These are phyloP conservation scores for Mycena latifolia DNA, from an alignment of 768 basidiomycete species.

Conservation along the genomic window DNA sequence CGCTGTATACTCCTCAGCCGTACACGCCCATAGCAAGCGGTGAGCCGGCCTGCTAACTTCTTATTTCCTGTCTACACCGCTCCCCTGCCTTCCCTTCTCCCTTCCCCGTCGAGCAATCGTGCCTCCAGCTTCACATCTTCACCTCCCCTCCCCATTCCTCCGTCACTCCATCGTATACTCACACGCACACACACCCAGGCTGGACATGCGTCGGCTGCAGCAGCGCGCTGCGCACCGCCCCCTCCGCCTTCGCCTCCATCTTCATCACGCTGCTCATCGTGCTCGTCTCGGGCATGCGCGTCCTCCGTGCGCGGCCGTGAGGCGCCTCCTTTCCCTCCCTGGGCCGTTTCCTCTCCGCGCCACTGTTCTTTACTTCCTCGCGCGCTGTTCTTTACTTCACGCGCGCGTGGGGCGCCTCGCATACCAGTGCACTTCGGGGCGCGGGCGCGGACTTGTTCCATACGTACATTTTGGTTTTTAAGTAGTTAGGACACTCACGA, in stretches of 20 bases:
- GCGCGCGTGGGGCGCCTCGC: too few species aligned
- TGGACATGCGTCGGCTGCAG: constrained; percentile 40
- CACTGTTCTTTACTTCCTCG: too few species aligned
- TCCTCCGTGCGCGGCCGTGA: constrained; percentile 52
- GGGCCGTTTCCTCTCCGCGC: too few species aligned
- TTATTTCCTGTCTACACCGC: not conserved
- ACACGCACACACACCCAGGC: constrained; percentile 13
- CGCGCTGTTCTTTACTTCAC: not conserved
- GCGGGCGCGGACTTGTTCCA: not conserved
- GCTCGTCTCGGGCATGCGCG: constrained; percentile 73
- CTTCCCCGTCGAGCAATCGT: not conserved
- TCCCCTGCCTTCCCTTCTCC: not conserved
- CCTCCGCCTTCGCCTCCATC: constrained; percentile 69
- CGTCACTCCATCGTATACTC: not conserved
- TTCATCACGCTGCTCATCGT: constrained; percentile 70
- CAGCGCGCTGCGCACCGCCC: constrained; percentile 46
- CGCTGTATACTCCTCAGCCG: constrained; percentile 81
- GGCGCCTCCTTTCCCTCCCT: not conserved
- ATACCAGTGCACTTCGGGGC: too few species aligned
- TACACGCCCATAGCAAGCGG: constrained; percentile 76
- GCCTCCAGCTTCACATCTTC: not conserved
- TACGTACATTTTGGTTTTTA: not conserved
- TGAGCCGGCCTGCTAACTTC: constrained; percentile 35
- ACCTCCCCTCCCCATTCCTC: not conserved
- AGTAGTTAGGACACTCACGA: not conserved